A percentile compares a stretch with the other conserved stretches of the same genome.
Conservation (phyloP, 768 basidiomycete genomes). For the Tulasnella sp. region DNA sequence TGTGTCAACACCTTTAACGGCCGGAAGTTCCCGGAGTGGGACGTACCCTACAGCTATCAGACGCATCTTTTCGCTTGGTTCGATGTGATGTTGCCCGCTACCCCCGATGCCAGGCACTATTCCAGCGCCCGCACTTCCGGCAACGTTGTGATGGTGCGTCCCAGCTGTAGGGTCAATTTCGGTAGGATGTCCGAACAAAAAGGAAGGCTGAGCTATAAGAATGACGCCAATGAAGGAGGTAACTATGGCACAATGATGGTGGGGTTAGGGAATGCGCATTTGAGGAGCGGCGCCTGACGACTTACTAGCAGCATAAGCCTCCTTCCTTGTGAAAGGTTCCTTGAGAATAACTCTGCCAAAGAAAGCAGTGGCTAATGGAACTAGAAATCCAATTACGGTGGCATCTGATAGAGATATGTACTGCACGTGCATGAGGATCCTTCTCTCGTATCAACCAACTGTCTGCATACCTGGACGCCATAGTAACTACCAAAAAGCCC, state of each 20-base stretch:
- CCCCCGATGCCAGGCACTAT: not conserved
- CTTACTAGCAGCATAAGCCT: constrained; percentile 11
- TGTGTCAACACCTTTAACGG: not conserved
- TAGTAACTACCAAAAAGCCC: constrained; percentile 11
- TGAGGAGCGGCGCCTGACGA: too few species aligned
- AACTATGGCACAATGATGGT: not conserved
- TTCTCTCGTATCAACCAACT: not conserved
- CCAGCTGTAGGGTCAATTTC: not conserved
- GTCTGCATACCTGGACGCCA: constrained; percentile 13
- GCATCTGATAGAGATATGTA: constrained; percentile 17
- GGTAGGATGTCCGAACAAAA: constrained; percentile 5
- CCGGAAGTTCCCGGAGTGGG: not conserved
- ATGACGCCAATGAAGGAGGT: constrained; percentile 12
- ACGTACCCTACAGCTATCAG: constrained; percentile 5
- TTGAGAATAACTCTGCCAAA: constrained; percentile 4
- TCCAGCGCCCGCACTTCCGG: not conserved
- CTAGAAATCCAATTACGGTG: constrained; percentile 5
- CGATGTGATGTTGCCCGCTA: not conserved
- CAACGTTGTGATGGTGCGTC: not conserved
- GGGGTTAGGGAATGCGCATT: not conserved
- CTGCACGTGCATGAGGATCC: not conserved
- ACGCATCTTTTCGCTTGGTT: not conserved
- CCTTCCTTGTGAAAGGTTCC: constrained; percentile 9
- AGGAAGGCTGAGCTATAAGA: constrained; percentile 15
- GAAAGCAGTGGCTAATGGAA: constrained; percentile 14